Conservation (phyloP, 305 asterid species). For the Fraxinus ornus region DNA sequence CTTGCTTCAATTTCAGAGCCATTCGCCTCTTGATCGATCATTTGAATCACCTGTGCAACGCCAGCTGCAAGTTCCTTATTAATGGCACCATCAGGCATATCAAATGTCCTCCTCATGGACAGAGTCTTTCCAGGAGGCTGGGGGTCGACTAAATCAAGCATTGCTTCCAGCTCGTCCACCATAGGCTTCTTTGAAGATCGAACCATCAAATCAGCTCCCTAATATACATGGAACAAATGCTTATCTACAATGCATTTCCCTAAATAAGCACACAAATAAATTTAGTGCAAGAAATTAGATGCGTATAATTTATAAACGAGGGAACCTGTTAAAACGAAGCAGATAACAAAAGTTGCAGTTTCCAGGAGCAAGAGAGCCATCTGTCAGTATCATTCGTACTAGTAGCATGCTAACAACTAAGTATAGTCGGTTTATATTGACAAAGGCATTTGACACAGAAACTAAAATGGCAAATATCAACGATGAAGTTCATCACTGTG, state of each 20-base stretch:
- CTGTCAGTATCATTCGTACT: neutral
- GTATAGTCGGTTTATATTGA: neutral
- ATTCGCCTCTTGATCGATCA: slow-evolving; percentile 64
- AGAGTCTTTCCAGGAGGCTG: slow-evolving; percentile 56
- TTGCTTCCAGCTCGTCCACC: slow-evolving; percentile 93
- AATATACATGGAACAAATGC: neutral
- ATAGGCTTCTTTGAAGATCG: slow-evolving; percentile 71
- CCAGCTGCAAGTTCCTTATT: slow-evolving; percentile 87
- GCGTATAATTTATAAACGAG: neutral
- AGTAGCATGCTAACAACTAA: neutral
- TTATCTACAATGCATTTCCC: neutral
- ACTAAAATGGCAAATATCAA: neutral
- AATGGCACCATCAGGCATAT: slow-evolving; percentile 77
- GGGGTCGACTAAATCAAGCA: slow-evolving; percentile 94
- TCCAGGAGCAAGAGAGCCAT: neutral
- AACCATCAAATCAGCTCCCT: slow-evolving; percentile 89
- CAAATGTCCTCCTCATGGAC: slow-evolving; percentile 67
- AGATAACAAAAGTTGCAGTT: neutral
- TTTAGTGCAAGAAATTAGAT: neutral
- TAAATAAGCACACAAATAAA: neutral
- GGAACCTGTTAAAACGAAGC: neutral
- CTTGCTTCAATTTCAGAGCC: slow-evolving; percentile 48
- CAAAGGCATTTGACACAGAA: neutral
- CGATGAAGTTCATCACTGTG: neutral
- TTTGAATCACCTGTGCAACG: slow-evolving; percentile 78